These are phyloP conservation scores for Apiospora marii DNA, from an alignment of 2,329 filamentous ascomycete genomes.

Conservation along the genomic window DNA sequence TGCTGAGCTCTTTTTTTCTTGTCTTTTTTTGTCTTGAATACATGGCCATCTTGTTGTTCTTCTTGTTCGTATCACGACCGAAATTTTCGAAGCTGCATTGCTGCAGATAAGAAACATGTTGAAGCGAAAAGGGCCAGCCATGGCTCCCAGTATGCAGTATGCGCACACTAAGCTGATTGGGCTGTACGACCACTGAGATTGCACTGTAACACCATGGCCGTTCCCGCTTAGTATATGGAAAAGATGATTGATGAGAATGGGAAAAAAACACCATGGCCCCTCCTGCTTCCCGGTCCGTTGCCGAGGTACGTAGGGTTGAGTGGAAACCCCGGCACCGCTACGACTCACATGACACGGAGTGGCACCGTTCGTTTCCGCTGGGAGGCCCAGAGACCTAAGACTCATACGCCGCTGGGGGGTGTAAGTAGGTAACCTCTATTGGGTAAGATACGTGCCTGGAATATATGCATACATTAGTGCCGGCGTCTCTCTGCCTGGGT, in stretches of 20 bases:
- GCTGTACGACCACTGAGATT: not conserved
- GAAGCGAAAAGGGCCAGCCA: not conserved
- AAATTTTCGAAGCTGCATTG: not conserved
- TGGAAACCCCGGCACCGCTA: constrained; percentile 4
- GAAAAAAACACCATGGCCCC: not conserved
- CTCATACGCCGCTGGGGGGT: not conserved
- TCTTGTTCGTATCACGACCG: not conserved
- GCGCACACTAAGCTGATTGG: not conserved
- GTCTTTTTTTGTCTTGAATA: not conserved
- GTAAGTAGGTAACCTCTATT: constrained; percentile 7
- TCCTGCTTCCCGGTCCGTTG: constrained; percentile 2
- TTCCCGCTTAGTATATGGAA: not conserved
- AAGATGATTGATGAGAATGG: not conserved
- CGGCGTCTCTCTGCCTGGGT: not conserved
- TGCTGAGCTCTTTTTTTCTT: not conserved
- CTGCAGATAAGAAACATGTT: not conserved
- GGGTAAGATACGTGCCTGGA: constrained; percentile 12
- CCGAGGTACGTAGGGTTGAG: not conserved
- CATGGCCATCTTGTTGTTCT: not conserved
- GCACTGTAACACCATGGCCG: not conserved
- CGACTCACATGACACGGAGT: constrained; percentile 9
- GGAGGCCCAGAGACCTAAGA: not conserved
- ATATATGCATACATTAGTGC: constrained; percentile 7
- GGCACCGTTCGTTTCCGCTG: constrained; percentile 2
- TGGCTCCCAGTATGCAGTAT: not conserved